Conservation (phyloP, 441 rosid genomes). For the Daphne laureola region DNA sequence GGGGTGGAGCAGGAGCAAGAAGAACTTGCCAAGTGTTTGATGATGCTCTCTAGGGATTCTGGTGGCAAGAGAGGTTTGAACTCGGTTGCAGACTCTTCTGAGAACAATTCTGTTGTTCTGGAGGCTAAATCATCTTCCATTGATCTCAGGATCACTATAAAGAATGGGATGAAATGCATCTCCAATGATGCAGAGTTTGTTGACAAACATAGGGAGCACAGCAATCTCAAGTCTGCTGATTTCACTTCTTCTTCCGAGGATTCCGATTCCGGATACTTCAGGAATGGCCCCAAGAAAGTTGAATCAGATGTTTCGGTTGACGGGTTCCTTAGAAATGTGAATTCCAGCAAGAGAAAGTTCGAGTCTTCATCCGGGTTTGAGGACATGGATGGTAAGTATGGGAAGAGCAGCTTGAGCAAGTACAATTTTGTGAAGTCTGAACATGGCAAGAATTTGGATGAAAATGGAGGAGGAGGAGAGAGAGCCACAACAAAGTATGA, state of each 20-base stretch:
- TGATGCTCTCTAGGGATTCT: constrained; percentile 62
- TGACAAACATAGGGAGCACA: constrained; percentile 21
- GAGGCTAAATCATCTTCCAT: constrained; percentile 57
- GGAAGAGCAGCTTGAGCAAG: constrained; percentile 32
- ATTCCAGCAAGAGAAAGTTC: constrained; percentile 25
- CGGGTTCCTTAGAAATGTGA: constrained; percentile 27
- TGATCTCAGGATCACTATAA: constrained; percentile 28
- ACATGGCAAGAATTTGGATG: constrained; percentile 21
- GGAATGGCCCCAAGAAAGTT: constrained; percentile 43
- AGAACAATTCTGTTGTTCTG: constrained; percentile 48
- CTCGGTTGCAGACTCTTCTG: constrained; percentile 54
- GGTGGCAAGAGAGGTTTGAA: constrained; percentile 37
- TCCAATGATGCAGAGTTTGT: constrained; percentile 17
- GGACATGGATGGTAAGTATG: constrained; percentile 21
- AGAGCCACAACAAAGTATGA: constrained; percentile 26
- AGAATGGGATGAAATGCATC: constrained; percentile 22
- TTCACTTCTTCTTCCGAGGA: constrained; percentile 26
- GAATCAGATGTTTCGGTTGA: constrained; percentile 43
- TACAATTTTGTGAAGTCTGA: constrained; percentile 19
- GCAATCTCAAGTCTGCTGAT: constrained; percentile 25
- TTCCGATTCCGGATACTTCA: constrained; percentile 59
- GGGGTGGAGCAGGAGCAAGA: constrained; percentile 58
- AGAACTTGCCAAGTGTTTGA: constrained; percentile 53
- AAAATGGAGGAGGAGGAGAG: constrained; percentile 16
- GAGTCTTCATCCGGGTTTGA: constrained; percentile 29